phyloP scores from a whole-genome alignment of 208 protist species.

The Crithidia bombi region DNA sequence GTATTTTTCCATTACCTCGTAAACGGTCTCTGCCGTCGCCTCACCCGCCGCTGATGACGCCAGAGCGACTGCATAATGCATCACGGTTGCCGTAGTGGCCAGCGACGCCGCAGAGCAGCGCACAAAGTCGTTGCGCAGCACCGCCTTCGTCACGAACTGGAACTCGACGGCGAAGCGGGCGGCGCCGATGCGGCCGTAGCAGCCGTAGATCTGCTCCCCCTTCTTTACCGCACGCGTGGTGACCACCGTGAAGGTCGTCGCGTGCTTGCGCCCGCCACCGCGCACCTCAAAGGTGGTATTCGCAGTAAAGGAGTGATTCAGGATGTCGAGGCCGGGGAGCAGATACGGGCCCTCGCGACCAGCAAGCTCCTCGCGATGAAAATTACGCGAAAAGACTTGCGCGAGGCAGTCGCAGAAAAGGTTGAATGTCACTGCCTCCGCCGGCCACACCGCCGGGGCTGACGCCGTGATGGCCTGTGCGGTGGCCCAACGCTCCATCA shows the following conservation, averaged over 20 bases:
- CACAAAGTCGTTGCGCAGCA: conserved; percentile 61
- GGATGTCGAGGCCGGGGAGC: conserved; percentile 79
- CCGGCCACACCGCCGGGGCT: conserved; percentile 60
- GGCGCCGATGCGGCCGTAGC: conserved; percentile 80
- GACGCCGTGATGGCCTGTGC: conserved; percentile 57
- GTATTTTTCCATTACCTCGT: conserved; percentile 1
- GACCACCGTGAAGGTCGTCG: conserved; percentile 69
- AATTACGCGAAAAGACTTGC: conserved; percentile 86
- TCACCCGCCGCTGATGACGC: neutral
- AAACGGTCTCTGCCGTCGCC: neutral
- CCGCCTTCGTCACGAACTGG: conserved; percentile 73
- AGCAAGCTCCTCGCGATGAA: conserved; percentile 80
- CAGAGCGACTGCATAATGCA: conserved; percentile 8
- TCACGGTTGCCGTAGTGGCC: conserved; percentile 23
- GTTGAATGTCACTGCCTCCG: conserved; percentile 37
- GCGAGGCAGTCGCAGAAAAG: conserved; percentile 79
- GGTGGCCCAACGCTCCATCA: conserved; percentile 49
- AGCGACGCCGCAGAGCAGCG: conserved; percentile 53
- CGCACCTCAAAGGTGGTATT: conserved; percentile 79
- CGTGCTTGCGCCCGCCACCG: conserved; percentile 80
- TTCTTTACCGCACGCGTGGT: conserved; percentile 54
- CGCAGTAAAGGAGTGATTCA: conserved; percentile 76
- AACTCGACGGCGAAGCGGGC: conserved; percentile 83
- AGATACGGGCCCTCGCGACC: conserved; percentile 85
- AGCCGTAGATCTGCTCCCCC: conserved; percentile 81